phyloP scores from a whole-genome alignment of 306 rosid genomes.

The Cucurbita moschata region DNA sequence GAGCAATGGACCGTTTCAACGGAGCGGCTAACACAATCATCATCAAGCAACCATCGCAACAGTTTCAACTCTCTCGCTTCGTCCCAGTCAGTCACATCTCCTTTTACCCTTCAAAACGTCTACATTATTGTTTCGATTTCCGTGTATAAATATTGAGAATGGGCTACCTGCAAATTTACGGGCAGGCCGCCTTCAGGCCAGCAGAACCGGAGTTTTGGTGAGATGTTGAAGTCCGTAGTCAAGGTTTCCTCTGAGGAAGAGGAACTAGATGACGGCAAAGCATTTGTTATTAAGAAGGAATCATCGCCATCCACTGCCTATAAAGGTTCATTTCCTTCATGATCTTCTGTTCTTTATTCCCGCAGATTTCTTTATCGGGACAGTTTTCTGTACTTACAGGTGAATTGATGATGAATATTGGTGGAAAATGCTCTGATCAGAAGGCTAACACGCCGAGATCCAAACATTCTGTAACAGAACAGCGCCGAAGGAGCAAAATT shows the following conservation, averaged over 20 bases:
- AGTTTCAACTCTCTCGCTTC: conserved; percentile 60
- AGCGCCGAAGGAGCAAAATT: conserved; percentile 92
- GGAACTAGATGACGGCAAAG: conserved; percentile 49
- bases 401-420: conserved; percentile 48
- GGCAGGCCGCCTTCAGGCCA: conserved; percentile 58
- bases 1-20: conserved; percentile 51
- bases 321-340: conserved; percentile 25
- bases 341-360: neutral
- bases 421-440: conserved; percentile 56
- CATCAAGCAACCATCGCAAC: conserved; percentile 44
- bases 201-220: conserved; percentile 68
- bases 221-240: conserved; percentile 62
- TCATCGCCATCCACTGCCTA: conserved; percentile 22
- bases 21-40: conserved; percentile 63
- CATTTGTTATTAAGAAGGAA: conserved; percentile 56
- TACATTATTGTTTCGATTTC: neutral
- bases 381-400: conserved; percentile 8
- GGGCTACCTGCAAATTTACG: conserved; percentile 4
- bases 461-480: conserved; percentile 97
- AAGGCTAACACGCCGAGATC: conserved; percentile 92
- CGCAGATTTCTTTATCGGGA: neutral
- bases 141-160: neutral
- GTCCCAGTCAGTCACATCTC: conserved; percentile 40
- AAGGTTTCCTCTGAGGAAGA: conserved; percentile 44
- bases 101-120: neutral